Evolutionary conservation across 2,329 filamentous ascomycete genomes (phyloP).

Genomic region (Curvularia sp.): DNA sequence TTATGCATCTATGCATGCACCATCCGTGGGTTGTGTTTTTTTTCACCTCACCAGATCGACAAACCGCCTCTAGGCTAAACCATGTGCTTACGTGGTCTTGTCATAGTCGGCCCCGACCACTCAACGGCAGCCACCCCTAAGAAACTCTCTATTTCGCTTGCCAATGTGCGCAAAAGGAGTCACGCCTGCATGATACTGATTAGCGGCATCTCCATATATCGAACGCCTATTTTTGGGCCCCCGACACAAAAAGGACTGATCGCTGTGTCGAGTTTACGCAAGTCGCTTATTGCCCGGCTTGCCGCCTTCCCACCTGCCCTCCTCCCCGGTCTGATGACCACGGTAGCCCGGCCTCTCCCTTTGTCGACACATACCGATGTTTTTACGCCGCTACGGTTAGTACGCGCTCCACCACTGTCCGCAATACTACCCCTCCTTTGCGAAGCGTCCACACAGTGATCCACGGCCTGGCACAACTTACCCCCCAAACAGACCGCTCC

Average conservation of each 20-base stretch:
- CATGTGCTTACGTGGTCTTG: constrained; percentile 25
- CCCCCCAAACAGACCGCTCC: constrained; percentile 25
- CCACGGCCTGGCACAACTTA: constrained; percentile 22
- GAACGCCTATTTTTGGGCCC: constrained; percentile 33
- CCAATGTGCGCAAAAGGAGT: constrained; percentile 23
- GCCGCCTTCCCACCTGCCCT: constrained; percentile 26
- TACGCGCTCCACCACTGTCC: constrained; percentile 22
- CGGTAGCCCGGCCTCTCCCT: constrained; percentile 13
- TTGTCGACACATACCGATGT: constrained; percentile 16
- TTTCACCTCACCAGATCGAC: constrained; percentile 23
- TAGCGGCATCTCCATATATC: constrained; percentile 21
- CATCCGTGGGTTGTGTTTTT: constrained; percentile 12
- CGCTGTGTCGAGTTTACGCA: constrained; percentile 22
- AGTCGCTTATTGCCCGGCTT: constrained; percentile 25
- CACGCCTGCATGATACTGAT: constrained; percentile 27
- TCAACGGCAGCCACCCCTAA: constrained; percentile 14
- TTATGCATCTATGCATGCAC: constrained; percentile 21
- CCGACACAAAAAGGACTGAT: constrained; percentile 28
- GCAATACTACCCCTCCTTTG: constrained; percentile 25
- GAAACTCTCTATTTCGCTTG: constrained; percentile 22
- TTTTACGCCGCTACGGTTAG: constrained; percentile 18
- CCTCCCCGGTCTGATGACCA: constrained; percentile 27
- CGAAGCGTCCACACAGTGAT: constrained; percentile 17
- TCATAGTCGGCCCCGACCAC: constrained; percentile 18
- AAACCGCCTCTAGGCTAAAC: constrained; percentile 24